Evolutionary conservation across 2,329 filamentous ascomycete species (phyloP), one percentile per base, ranked within the genome.

Genomic region (Coniochaeta pulveracea): DNA sequence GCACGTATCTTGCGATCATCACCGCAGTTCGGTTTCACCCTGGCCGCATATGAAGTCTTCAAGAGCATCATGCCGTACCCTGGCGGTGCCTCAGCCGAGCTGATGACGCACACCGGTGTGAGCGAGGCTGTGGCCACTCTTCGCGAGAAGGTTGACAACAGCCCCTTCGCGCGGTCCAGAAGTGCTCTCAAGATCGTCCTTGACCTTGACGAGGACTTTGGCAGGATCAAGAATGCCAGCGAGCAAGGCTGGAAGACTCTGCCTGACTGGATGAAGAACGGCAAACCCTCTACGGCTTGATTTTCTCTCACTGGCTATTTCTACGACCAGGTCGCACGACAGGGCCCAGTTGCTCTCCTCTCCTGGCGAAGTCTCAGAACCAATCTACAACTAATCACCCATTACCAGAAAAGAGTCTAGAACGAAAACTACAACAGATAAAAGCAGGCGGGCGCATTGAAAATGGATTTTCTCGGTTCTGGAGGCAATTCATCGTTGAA

Each of bases 131-230:
- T 74, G 22, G 64, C 77, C 5, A 72, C 74, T 9, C 58, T 84
- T 36, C 66, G 68, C 43, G 73, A 78, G 45, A 78, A 76, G 40
- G 76, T 56, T 33, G 56, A 63, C 40, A 57, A 62, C 16, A 69
- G 60, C 40, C 69, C 71, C 11, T 66, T 69, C 42, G 59, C 60
- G 29, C 62, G 69, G 47, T 93, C 84, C 58, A 71, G 86, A 39
- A 96, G 95, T 54, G 89, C 89, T 9, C 68, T 96, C 46, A 95
- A 95, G 71, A 84, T 95, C 47, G 89, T 96, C 47, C 73, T 95
- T 31, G 89, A 96, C 56, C 65, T 96, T 40, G 89, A 96, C 52
- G 80, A 91, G 61, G 83, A 93, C 54, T 95, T 96, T 64, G 89
- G 89, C 40, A 74, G 77, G 45, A 61, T 82, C 39, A 76, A 72